phyloP scores from a whole-genome alignment of 495 filamentous ascomycete genomes.

The Neurospora intermedia region DNA sequence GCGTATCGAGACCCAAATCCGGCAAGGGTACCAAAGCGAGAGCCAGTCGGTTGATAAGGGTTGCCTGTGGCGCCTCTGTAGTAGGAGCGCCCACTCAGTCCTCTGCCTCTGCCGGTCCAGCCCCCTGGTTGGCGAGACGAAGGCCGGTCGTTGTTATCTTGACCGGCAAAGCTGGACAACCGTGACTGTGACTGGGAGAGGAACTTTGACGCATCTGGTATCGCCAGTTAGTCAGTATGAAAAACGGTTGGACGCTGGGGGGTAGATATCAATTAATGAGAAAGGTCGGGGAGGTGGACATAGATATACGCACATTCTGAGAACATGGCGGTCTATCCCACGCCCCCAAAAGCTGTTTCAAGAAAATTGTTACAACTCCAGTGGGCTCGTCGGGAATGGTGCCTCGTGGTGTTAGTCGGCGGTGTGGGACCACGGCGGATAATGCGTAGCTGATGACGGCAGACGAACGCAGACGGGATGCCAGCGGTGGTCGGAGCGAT shows the following conservation, averaged over 20 bases:
- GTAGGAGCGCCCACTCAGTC: slow-evolving; percentile 25
- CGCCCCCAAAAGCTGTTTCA: slow-evolving; percentile 6
- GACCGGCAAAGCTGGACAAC: slow-evolving; percentile 50
- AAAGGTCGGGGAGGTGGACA: slow-evolving; percentile 1
- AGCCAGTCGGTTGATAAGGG: slow-evolving; percentile 58
- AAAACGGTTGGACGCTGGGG: background rate
- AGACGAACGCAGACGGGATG: background rate
- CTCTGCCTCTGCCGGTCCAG: slow-evolving; percentile 25
- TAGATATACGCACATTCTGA: slow-evolving; percentile 74
- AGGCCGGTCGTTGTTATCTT: slow-evolving; percentile 41
- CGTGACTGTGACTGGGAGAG: slow-evolving; percentile 95
- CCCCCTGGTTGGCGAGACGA: slow-evolving; percentile 22
- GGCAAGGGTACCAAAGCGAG: slow-evolving; percentile 62
- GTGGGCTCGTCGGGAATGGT: background rate
- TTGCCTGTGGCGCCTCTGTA: slow-evolving; percentile 40
- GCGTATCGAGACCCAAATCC: slow-evolving; percentile 63
- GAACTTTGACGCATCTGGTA: slow-evolving; percentile 87
- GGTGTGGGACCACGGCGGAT: background rate
- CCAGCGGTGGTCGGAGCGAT: background rate
- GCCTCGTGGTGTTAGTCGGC: background rate
- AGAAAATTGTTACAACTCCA: background rate
- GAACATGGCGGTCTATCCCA: slow-evolving; percentile 55
- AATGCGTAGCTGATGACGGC: background rate
- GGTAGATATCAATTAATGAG: slow-evolving; percentile 5
- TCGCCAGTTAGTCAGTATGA: slow-evolving; percentile 3